Evolutionary conservation across 2,329 filamentous ascomycete species (phyloP), one percentile per base, ranked within the genome.

Genomic region (Paramyrothecium roridum): DNA sequence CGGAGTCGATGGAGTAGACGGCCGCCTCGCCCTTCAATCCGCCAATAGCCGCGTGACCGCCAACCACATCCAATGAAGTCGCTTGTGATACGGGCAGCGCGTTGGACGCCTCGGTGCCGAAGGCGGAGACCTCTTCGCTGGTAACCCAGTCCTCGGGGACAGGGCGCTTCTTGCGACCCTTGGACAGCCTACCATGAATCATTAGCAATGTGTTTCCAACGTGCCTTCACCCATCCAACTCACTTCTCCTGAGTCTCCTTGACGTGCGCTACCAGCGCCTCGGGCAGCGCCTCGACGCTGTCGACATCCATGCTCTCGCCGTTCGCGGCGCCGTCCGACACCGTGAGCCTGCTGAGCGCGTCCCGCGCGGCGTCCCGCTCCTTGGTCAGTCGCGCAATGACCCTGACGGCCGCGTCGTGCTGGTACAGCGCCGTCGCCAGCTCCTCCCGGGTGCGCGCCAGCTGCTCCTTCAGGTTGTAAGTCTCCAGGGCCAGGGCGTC

Each of bases 231-330:
- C 23, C 13, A 40, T 40, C 26, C 26, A 52, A 81, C 88, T 57
- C 83, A 95, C 89, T 83, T 83, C 70, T 89, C 81, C 69, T 96
- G 90, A 65, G 89, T 90, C 70, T 86, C 85, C 58, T 96, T 89
- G 52, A 99, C 86, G 66, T 87, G 86, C 53, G 83, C 83, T 20
- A 85, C 78, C 50, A 97, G 77, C 16, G 82, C 82, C 48, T 89
- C 86, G 3, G 93, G 86, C 33, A 99, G 78, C 22, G 83, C 85
- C 64, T 92, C 85, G 53, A 82, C 85, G 22, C 70, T 75, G 70
- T 99, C 95, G 19, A 99, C 87, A 62, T 95, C 90, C 95, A 99
- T 99, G 19, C 88, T 88, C 70, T 98, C 95, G 26, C 87, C 90
- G 63, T 84, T 82, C 12, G 73, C 75, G 3, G 75, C 74, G 54